Conservation (phyloP, 208 protist genomes). For the Acanthamoeba castellanii region DNA sequence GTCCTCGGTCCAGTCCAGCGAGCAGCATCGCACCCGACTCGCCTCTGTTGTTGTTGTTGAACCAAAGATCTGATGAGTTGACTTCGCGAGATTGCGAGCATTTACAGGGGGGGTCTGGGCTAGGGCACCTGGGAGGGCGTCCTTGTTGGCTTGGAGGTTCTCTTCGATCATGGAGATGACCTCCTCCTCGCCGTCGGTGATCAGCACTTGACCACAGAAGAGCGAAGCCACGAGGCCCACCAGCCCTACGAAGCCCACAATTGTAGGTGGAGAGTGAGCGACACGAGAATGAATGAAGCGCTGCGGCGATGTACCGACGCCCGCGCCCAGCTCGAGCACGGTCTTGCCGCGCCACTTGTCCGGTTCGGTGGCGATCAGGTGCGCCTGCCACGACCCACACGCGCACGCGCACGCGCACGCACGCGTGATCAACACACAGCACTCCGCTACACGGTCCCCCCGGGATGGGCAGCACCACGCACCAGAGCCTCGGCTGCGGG, state of each 20-base stretch:
- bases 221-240: neutral
- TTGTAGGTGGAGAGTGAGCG: too few species aligned
- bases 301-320: neutral
- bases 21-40: neutral
- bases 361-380: neutral
- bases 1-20: neutral
- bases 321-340: neutral
- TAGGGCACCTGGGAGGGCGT: neutral
- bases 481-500: constrained; percentile 1
- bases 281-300: too few species aligned
- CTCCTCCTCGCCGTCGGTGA: neutral
- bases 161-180: neutral
- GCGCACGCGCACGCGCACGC: too few species aligned
- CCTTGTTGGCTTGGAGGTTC: neutral
- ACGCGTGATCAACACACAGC: too few species aligned
- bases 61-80: too few species aligned
- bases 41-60: too few species aligned
- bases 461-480: neutral
- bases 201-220: neutral
- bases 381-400: neutral
- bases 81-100: too few species aligned
- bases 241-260: neutral
- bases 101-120: too few species aligned
- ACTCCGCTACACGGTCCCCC: too few species aligned
- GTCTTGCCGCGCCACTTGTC: neutral